phyloP scores from a whole-genome alignment of 2,329 filamentous ascomycete genomes.

The Pezicula rhizophila region DNA sequence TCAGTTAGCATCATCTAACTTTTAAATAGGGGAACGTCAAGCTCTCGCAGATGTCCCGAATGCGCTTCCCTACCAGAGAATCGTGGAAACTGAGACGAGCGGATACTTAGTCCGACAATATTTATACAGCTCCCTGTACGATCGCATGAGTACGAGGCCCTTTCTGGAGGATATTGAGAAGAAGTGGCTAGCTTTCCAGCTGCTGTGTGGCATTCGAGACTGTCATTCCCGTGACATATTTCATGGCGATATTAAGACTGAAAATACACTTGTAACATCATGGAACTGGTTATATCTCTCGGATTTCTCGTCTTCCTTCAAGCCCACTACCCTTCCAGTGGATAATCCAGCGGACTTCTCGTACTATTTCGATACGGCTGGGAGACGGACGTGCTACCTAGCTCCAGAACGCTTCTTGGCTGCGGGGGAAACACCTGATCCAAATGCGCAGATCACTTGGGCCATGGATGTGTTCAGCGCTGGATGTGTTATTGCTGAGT shows the following conservation, averaged over 20 bases:
- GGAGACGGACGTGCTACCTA: constrained; percentile 86
- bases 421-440: constrained; percentile 57
- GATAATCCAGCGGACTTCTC: constrained; percentile 97
- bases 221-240: constrained; percentile 85
- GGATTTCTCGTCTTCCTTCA: constrained; percentile 96
- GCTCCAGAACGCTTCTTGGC: constrained; percentile 88
- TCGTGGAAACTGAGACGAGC: constrained; percentile 85
- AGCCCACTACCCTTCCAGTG: constrained; percentile 87
- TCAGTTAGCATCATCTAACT: constrained; percentile 2
- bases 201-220: constrained; percentile 86
- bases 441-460: constrained; percentile 67
- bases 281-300: constrained; percentile 99
- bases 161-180: constrained; percentile 98
- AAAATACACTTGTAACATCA: constrained; percentile 93
- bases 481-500: constrained; percentile 92
- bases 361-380: constrained; percentile 94
- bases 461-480: constrained; percentile 99
- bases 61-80: constrained; percentile 80
- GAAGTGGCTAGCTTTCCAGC: constrained; percentile 96
- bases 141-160: constrained; percentile 90
- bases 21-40: constrained; percentile 65
- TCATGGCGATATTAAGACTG: constrained; percentile 97
- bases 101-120: constrained; percentile 93
- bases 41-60: constrained; percentile 80
- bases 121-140: constrained; percentile 93